Percentiles rank a stretch among this genome's conserved stretches.
Conservation (phyloP, 2,329 filamentous ascomycete genomes). For the Colletotrichum gloeosporioides region DNA sequence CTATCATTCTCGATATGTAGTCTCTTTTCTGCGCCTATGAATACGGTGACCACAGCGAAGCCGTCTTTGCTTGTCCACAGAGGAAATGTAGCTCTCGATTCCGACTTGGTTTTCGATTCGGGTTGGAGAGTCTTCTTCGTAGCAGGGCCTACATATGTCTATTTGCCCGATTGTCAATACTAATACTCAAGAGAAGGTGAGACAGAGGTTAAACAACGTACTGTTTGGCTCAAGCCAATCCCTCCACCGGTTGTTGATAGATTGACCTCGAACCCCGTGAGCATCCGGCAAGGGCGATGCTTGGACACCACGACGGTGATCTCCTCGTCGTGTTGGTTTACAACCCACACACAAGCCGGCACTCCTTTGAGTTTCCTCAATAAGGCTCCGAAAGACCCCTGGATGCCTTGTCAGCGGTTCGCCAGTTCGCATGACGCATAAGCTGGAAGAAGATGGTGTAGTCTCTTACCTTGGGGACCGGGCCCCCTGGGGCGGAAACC, state of each 20-base stretch:
- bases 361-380: not conserved
- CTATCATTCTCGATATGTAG: not conserved
- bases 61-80: not conserved
- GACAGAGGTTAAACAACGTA: accelerated
- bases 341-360: not conserved
- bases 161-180: not conserved
- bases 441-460: not conserved
- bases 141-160: not conserved
- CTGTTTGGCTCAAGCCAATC: not conserved
- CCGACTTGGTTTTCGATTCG: not conserved
- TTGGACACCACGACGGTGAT: not conserved
- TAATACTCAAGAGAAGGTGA: not conserved
- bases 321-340: not conserved
- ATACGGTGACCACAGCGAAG: not conserved
- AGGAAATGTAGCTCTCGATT: not conserved
- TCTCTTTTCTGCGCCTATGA: not conserved
- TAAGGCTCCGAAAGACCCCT: not conserved
- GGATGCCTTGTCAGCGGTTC: not conserved
- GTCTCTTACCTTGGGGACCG: not conserved
- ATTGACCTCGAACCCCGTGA: not conserved
- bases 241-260: not conserved
- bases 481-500: not conserved
- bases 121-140: not conserved
- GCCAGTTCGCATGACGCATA: not conserved
- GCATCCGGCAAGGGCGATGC: not conserved